A percentile compares a stretch with the other conserved stretches of the same genome.
Conservation (phyloP, 331 rosid species). For the Ulmus americana region DNA sequence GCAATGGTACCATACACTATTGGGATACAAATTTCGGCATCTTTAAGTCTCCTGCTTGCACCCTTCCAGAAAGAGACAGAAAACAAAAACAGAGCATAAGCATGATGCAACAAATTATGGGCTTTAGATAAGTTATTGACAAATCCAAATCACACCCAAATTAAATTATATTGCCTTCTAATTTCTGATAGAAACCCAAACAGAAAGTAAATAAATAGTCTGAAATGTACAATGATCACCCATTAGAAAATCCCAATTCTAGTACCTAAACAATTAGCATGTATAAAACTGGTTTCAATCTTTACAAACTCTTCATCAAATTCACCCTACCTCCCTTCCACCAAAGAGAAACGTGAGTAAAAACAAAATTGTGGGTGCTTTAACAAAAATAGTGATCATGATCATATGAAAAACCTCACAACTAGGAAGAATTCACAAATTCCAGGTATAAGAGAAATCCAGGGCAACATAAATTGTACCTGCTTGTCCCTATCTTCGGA, state of each 20-base stretch:
- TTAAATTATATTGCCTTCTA: neutral
- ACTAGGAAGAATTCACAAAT: neutral
- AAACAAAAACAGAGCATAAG: neutral
- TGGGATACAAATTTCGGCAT: constrained; percentile 77
- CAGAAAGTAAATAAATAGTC: neutral
- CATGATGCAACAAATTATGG: neutral
- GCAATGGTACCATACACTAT: constrained; percentile 87
- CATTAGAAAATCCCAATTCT: neutral
- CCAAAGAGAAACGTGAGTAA: neutral
- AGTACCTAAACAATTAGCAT: neutral
- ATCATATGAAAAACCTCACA: neutral
- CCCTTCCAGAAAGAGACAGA: constrained; percentile 35
- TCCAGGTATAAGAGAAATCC: neutral
- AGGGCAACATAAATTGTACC: constrained; percentile 22
- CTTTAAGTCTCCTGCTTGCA: constrained; percentile 59
- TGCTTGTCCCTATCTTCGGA: constrained; percentile 63
- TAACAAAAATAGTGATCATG: too few relatives aligned
- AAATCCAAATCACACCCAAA: neutral
- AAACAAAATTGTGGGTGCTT: too few relatives aligned
- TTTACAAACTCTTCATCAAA: neutral
- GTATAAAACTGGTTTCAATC: neutral
- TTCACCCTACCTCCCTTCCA: neutral
- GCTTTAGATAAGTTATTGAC: neutral
- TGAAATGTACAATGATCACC: neutral
- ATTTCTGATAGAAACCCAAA: neutral